phyloP scores from a whole-genome alignment of 805 yeast genomes.

The Ogataea pilisensis region DNA sequence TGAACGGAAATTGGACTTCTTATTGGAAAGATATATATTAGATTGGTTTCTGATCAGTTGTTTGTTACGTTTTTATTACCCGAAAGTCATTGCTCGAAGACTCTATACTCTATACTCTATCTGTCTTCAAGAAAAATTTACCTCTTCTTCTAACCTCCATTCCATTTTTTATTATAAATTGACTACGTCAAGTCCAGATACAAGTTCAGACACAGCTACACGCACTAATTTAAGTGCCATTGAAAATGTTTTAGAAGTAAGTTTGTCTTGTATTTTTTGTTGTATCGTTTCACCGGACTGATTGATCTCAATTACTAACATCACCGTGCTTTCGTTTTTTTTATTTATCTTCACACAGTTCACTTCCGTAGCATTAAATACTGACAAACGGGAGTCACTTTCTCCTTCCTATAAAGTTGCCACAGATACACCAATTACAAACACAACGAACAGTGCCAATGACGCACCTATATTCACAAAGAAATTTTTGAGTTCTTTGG shows the following conservation, averaged over 20 bases:
- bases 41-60: too few relatives aligned
- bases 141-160: too few relatives aligned
- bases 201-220: not conserved
- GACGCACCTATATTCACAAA: constrained; percentile 9
- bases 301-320: not conserved
- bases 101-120: not conserved
- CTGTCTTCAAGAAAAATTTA: not conserved
- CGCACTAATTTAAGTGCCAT: too few relatives aligned
- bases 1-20: too few relatives aligned
- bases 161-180: too few relatives aligned
- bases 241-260: constrained; percentile 24
- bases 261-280: constrained; percentile 1
- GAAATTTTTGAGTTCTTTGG: constrained; percentile 16
- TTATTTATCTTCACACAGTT: too few relatives aligned
- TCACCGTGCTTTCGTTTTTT: too few relatives aligned
- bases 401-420: constrained; percentile 8
- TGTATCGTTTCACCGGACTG: not conserved
- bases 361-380: constrained; percentile 13
- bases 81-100: too few relatives aligned
- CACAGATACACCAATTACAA: not conserved
- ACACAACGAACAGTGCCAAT: not conserved
- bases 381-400: constrained; percentile 7
- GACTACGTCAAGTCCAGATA: not conserved
- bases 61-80: too few relatives aligned
- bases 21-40: too few relatives aligned